phyloP scores from a whole-genome alignment of 2,329 filamentous ascomycete species.

The Cytospora schulzeri region DNA sequence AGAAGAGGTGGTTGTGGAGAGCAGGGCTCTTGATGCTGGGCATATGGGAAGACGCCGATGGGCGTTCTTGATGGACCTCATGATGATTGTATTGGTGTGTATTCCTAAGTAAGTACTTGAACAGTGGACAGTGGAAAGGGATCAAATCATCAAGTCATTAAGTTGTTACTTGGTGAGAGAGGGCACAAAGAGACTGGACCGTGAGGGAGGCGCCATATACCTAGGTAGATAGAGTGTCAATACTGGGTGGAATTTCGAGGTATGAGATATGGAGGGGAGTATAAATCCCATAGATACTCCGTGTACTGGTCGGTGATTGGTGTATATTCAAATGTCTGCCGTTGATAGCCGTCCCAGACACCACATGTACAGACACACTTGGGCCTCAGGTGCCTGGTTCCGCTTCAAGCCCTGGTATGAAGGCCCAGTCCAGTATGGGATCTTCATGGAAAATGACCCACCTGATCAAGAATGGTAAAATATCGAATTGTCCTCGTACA shows the following conservation, averaged over 20 bases:
- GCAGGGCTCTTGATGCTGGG: slow-evolving; percentile 22
- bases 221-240: background rate
- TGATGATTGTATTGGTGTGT: slow-evolving; percentile 34
- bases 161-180: background rate
- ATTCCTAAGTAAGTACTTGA: too few relatives aligned
- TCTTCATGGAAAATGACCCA: background rate
- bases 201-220: background rate
- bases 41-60: slow-evolving; percentile 48
- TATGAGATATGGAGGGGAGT: background rate
- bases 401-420: too few relatives aligned
- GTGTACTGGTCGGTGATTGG: too few relatives aligned
- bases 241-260: background rate
- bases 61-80: slow-evolving; percentile 59
- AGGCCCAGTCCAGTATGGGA: background rate
- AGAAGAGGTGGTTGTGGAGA: slow-evolving; percentile 40
- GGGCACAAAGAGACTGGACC: background rate
- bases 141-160: too few relatives aligned
- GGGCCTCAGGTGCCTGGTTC: too few relatives aligned
- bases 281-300: too few relatives aligned
- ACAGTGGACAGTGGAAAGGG: background rate
- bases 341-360: slow-evolving; percentile 21
- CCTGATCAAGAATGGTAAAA: too few relatives aligned
- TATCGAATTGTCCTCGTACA: background rate
- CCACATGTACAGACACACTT: too few relatives aligned
- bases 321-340: slow-evolving; percentile 18